phyloP scores from a whole-genome alignment of 345 rosid species.

The Acer campestre region DNA sequence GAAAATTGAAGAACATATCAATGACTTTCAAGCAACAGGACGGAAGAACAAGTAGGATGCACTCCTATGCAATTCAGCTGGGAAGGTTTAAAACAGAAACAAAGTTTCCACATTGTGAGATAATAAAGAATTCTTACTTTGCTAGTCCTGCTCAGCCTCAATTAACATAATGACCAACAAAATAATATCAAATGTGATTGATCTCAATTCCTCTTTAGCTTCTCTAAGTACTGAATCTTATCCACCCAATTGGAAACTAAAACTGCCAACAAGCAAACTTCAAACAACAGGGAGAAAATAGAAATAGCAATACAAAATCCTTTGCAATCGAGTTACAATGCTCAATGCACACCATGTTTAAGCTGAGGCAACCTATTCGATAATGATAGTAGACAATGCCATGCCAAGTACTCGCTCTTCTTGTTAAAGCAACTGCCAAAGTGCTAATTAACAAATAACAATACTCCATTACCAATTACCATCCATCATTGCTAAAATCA shows the following conservation, averaged over 20 bases:
- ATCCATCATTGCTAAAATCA: background rate
- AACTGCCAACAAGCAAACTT: background rate
- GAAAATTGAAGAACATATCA: background rate
- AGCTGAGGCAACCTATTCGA: background rate
- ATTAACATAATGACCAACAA: too few relatives aligned
- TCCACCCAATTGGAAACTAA: background rate
- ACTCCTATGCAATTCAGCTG: background rate
- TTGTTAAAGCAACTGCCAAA: background rate
- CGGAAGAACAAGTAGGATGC: background rate
- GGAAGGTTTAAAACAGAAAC: background rate
- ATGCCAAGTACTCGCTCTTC: background rate
- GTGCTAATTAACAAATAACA: too few relatives aligned
- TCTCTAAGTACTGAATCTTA: background rate
- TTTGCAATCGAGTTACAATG: background rate
- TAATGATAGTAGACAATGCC: too few relatives aligned
- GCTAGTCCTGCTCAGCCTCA: background rate
- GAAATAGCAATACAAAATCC: background rate
- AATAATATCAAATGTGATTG: background rate
- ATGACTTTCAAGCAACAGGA: background rate
- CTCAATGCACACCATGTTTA: background rate
- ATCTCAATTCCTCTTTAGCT: background rate
- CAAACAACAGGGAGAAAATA: background rate
- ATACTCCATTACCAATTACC: too few relatives aligned
- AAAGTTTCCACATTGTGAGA: background rate
- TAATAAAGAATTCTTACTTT: background rate